These are phyloP conservation scores for Amauroascus niger DNA, from an alignment of 2,329 filamentous ascomycete genomes.

Conservation along the genomic window DNA sequence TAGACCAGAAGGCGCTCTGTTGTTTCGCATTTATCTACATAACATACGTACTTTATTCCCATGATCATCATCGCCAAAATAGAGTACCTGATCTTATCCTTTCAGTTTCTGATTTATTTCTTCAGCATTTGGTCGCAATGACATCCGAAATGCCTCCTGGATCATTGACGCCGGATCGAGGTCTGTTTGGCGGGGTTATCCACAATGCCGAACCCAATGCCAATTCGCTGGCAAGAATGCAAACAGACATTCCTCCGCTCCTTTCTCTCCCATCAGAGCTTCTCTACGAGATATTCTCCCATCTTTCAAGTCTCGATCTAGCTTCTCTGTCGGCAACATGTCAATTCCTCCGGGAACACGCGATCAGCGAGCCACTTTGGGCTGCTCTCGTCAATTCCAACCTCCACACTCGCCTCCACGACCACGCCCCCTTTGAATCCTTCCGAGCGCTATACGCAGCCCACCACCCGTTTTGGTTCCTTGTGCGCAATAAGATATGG, in stretches of 20 bases:
- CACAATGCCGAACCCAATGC: neutral
- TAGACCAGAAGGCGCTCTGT: no score
- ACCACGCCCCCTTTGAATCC: constrained; percentile 49
- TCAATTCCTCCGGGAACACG: constrained; percentile 49
- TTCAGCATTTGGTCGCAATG: neutral
- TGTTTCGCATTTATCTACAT: no score
- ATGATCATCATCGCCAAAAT: neutral
- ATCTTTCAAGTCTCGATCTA: constrained; percentile 57
- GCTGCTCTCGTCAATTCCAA: constrained; percentile 57
- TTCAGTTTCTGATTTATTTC: neutral
- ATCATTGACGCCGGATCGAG: neutral
- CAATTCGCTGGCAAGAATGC: neutral
- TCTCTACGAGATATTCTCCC: constrained; percentile 59
- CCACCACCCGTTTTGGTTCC: constrained; percentile 76
- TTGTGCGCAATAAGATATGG: constrained; percentile 73
- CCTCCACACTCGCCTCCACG: constrained; percentile 49
- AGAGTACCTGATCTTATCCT: neutral
- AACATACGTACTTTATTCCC: no score
- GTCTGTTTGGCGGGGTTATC: neutral
- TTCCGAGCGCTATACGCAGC: constrained; percentile 64
- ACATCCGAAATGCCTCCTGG: neutral
- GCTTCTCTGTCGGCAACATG: constrained; percentile 52
- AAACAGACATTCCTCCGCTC: constrained; percentile 17
- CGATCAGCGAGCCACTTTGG: constrained; percentile 62
- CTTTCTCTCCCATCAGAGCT: constrained; percentile 61